Base-by-base conservation (phyloP, 345 rosid genomes). In the Hirschfeldia incana region DNA sequence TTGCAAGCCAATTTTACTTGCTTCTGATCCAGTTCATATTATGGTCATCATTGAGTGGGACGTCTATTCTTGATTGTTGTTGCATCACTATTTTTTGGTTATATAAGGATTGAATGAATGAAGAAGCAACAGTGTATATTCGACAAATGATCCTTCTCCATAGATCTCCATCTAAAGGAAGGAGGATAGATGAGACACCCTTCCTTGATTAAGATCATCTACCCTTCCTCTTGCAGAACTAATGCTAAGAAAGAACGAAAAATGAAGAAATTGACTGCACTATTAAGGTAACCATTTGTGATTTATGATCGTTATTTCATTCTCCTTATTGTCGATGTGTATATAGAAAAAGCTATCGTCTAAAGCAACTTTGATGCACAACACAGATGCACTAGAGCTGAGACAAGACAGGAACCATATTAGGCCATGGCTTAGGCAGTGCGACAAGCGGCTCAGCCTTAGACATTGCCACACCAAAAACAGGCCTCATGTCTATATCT, bases 381-480 rank as follows among this genome's bases (percentile, higher is more conserved):
- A 15, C 21, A 78, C 67, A 71, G 44, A 53, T 51, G 58, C 42
- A 51, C 80, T 67, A 77, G 65, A 73, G 69, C 74, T 76, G 80
- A 37, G 85, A 74, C 66, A 84, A 78, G 44, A 82, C 21, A 44
- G 74, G 75, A 72, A 76, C 63, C 82, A 85, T 74, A 32, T 74
- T 61, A 0, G 80, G 82, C 28, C 85, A 61, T 10, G 91, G 88
- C 65, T 57, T 74, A 44, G 84, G 81, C 30, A 62, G 6, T 27
- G 85, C 88, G 51, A 75, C 79, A 84, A 90, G 80, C 15, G 90
- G 90, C 72, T 79, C 79, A 37, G 83, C 81, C 85, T 80, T 90
- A 2, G 74, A 26, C 63, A 78, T 73, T 32, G 81, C 64, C 1
- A 82, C 8, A 81, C 85, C 84, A 11, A 8, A 37, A 32, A 32